Conservation (phyloP, 2,329 filamentous ascomycete genomes). For the Hypoxylon sp. region DNA sequence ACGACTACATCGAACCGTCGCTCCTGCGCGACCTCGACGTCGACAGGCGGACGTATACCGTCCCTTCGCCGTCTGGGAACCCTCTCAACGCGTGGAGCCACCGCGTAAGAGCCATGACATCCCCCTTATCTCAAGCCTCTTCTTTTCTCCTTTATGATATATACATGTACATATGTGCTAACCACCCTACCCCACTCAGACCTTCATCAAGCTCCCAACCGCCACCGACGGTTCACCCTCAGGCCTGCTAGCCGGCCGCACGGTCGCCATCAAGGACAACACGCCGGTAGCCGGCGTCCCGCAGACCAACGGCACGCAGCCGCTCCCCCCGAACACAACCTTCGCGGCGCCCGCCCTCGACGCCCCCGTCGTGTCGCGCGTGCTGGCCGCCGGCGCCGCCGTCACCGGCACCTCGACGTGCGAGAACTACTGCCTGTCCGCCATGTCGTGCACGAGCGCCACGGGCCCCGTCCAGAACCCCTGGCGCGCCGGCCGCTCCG, state of each 20-base stretch:
- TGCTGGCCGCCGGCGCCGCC: conserved; percentile 46
- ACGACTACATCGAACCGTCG: conserved; percentile 48
- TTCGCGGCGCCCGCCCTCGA: conserved; percentile 47
- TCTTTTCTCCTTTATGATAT: too few relatives aligned
- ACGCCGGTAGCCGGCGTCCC: conserved; percentile 48
- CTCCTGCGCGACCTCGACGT: neutral
- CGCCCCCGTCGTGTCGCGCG: conserved; percentile 46
- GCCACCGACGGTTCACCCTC: neutral
- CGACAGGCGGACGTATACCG: conserved; percentile 36
- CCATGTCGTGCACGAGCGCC: conserved; percentile 48
- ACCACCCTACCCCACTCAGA: conserved; percentile 1
- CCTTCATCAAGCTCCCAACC: conserved; percentile 1
- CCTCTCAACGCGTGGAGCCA: conserved; percentile 55
- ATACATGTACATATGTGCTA: too few relatives aligned
- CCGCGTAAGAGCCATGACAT: conserved; percentile 41
- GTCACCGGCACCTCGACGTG: conserved; percentile 49
- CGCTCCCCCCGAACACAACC: conserved; percentile 43
- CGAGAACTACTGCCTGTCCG: conserved; percentile 50
- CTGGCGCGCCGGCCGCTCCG: conserved; percentile 43
- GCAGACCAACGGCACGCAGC: conserved; percentile 47
- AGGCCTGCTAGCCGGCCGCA: conserved; percentile 42
- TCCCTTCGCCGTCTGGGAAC: conserved; percentile 43
- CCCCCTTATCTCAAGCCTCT: conserved; percentile 36
- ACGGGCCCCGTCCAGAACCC: conserved; percentile 50
- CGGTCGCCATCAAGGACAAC: conserved; percentile 49